Base-by-base conservation (phyloP, 2,329 filamentous ascomycete genomes). In the Stagonosporopsis rhizophila region DNA sequence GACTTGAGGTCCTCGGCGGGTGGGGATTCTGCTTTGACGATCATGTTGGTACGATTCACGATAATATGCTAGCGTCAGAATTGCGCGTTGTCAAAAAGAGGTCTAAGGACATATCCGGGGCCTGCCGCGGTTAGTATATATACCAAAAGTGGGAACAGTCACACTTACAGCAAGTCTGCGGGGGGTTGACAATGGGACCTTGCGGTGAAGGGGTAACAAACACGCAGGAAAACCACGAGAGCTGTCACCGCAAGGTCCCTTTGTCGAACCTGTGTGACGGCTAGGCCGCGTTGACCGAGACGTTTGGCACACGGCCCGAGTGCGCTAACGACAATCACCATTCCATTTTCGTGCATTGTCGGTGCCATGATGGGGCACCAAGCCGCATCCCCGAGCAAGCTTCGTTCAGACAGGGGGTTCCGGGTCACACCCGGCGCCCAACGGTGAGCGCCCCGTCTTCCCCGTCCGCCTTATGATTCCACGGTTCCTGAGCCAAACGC, bases 241-340 rank as follows among this genome's bases (percentile, higher is more conserved):
- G 60, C 56, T 67, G 62, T 65, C 64, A 71, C 69, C 67, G 70
- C 70, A 69, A 65, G 62, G 64, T 58, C 54, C 59, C 56, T 59
- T 63, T 49, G 55, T 58, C n/a, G 44, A 52, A 49, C 44, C 48
- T 65, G 67, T 71, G 68, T 68, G 65, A 71, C 70, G 56, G 55
- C 53, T 59, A 55, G 52, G 62, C 57, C 56, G 65, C 67, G 60
- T 52, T 66, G 68, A 62, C 62, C 65, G 60, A 53, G 52, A 65
- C 60, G 65, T 68, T 61, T 66, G 60, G 59, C 56, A 44, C 50
- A 57, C 66, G 66, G 65, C 56, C 68, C 68, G 65, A 67, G 54
- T 60, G 60, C 53, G 60, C 65, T 62, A 65, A 56, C 22, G 28
- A 44, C n/a, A 7, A 19, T 22, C 23, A 25, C 54, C 44, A 57